Percentiles rank a stretch among this genome's conserved stretches.
These are phyloP conservation scores for Arthrobotrys conoides DNA, from an alignment of 2,329 filamentous ascomycete genomes.

Conservation along the genomic window DNA sequence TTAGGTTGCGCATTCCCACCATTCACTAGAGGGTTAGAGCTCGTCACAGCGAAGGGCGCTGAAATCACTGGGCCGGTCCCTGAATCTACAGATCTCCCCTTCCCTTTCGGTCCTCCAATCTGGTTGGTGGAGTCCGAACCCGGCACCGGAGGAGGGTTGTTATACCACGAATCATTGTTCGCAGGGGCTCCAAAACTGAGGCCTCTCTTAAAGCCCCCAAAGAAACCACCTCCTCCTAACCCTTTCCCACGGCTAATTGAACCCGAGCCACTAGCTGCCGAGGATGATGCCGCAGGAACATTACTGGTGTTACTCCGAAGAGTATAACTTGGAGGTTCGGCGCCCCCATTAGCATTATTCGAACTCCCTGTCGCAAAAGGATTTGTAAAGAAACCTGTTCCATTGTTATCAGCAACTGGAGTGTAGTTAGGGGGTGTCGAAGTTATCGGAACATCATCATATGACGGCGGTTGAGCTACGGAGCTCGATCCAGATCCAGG, in stretches of 20 bases:
- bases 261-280: conserved; percentile 9
- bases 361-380: conserved; percentile 12
- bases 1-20: not conserved
- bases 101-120: conserved; percentile 37
- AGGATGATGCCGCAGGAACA: conserved; percentile 9
- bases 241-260: conserved; percentile 25
- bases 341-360: not conserved
- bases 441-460: conserved; percentile 50
- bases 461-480: conserved; percentile 39
- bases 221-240: conserved; percentile 27
- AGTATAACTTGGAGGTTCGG: conserved; percentile 38
- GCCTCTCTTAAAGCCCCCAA: conserved; percentile 40
- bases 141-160: not conserved
- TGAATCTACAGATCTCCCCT: conserved; percentile 45
- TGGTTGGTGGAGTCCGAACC: conserved; percentile 9
- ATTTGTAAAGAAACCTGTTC: conserved; percentile 37
- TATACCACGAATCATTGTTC: conserved; percentile 23
- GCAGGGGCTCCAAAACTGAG: conserved; percentile 8
- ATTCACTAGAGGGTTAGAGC: conserved; percentile 8
- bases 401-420: conserved; percentile 31
- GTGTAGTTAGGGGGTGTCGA: conserved; percentile 45
- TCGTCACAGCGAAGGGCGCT: conserved; percentile 36
- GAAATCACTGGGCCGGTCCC: not conserved
- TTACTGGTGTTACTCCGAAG: conserved; percentile 13
- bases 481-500: conserved; percentile 19